phyloP scores from a whole-genome alignment of 2,329 filamentous ascomycete species.

The Ascochyta fabae region DNA sequence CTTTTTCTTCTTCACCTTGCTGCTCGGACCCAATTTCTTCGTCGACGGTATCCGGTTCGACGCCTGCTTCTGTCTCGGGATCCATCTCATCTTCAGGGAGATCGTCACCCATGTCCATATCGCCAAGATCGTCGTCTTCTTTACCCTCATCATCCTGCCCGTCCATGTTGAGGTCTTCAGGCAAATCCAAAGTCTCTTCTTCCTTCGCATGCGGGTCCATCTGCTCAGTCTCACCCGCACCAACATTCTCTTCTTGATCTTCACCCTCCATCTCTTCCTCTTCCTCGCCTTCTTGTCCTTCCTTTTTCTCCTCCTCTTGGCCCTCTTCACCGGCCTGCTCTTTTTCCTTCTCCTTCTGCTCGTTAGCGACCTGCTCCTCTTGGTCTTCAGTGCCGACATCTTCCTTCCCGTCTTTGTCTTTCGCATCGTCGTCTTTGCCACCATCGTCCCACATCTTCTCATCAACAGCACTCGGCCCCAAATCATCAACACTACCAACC shows the following conservation, averaged over 20 bases:
- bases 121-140: conserved; percentile 53
- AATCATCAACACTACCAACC: conserved; percentile 85
- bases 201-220: conserved; percentile 80
- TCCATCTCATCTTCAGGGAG: conserved; percentile 43
- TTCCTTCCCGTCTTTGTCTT: conserved; percentile 76
- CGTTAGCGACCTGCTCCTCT: conserved; percentile 54
- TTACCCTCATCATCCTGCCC: conserved; percentile 67
- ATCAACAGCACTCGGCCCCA: conserved; percentile 88
- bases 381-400: conserved; percentile 57
- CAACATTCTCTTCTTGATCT: conserved; percentile 66
- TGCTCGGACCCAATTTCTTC: conserved; percentile 45
- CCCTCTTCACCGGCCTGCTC: conserved; percentile 63
- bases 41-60: conserved; percentile 41
- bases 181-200: conserved; percentile 80
- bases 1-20: conserved; percentile 42
- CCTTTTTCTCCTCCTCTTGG: conserved; percentile 66
- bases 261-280: conserved; percentile 64
- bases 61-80: conserved; percentile 37
- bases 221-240: conserved; percentile 70
- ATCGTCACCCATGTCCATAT: conserved; percentile 48
- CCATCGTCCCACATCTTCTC: conserved; percentile 99
- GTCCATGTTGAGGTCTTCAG: conserved; percentile 86
- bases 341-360: conserved; percentile 57
- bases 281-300: conserved; percentile 65
- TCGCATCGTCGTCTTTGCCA: conserved; percentile 77